phyloP scores from a whole-genome alignment of 768 basidiomycete species.

The Suillus hirtellus region DNA sequence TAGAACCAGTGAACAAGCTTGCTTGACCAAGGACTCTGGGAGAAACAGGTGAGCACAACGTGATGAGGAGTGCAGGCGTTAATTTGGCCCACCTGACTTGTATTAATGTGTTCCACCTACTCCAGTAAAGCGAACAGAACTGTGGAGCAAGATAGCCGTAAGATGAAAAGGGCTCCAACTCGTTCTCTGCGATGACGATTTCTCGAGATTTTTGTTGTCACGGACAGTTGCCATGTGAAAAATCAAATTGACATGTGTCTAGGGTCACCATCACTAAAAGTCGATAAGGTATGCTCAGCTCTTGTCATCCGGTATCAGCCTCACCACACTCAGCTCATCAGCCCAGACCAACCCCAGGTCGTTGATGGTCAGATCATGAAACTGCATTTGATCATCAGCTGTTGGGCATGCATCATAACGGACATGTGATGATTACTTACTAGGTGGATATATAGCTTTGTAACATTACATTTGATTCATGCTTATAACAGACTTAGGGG shows the following conservation, averaged over 20 bases:
- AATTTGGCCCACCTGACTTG: background rate
- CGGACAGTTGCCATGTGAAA: background rate
- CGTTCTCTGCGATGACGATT: background rate
- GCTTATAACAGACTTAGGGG: no score
- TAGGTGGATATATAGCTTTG: no score
- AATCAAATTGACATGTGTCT: background rate
- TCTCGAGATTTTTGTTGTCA: background rate
- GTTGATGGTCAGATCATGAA: no score
- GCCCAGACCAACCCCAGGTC: no score
- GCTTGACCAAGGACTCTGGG: background rate
- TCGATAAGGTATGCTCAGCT: no score
- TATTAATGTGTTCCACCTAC: background rate
- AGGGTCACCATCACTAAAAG: no score
- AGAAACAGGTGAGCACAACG: background rate
- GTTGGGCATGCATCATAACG: no score
- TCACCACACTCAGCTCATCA: no score
- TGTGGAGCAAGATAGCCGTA: background rate
- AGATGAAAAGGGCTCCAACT: background rate
- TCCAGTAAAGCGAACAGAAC: background rate
- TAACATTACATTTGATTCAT: no score
- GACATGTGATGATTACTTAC: no score
- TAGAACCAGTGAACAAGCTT: background rate
- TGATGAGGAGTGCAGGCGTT: background rate
- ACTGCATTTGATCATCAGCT: no score
- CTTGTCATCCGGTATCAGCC: no score